Conservation (phyloP, 331 rosid genomes). For the Rhamnella rubrinervis region DNA sequence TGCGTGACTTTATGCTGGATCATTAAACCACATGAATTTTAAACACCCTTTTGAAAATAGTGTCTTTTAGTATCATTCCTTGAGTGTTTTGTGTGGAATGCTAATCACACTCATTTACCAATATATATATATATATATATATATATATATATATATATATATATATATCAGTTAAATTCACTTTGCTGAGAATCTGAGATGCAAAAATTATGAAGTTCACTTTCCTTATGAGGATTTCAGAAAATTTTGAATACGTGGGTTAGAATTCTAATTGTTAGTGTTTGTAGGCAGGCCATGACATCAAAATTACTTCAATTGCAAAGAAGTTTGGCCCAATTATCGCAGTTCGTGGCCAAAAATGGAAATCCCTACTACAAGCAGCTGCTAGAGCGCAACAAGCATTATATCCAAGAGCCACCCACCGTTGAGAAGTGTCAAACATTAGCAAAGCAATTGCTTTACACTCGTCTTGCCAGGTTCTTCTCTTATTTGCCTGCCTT, state of each 20-base stretch:
- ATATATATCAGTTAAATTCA: too few relatives aligned
- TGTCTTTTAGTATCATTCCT: too few relatives aligned
- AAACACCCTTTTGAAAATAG: too few relatives aligned
- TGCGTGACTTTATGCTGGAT: too few relatives aligned
- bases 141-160: too few relatives aligned
- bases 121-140: too few relatives aligned
- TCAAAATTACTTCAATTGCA: constrained; percentile 65
- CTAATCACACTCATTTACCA: too few relatives aligned
- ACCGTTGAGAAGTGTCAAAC: constrained; percentile 72
- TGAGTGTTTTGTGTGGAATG: too few relatives aligned
- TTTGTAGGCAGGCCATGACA: constrained; percentile 49
- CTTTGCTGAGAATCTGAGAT: too few relatives aligned
- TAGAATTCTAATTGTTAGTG: background rate
- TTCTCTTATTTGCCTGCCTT: too few relatives aligned
- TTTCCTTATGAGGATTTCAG: background rate
- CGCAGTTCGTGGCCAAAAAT: constrained; percentile 26
- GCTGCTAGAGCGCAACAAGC: constrained; percentile 74
- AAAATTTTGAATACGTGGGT: background rate
- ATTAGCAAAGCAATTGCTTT: constrained; percentile 65
- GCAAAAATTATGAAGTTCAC: too few relatives aligned
- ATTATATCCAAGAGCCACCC: constrained; percentile 76
- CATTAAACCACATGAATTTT: too few relatives aligned
- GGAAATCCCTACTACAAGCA: constrained; percentile 65
- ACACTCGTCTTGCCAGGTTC: constrained; percentile 89
- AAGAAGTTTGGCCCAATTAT: constrained; percentile 60